Evolutionary conservation across 768 basidiomycete genomes (phyloP).

Genomic region (Termitomyces sp.): DNA sequence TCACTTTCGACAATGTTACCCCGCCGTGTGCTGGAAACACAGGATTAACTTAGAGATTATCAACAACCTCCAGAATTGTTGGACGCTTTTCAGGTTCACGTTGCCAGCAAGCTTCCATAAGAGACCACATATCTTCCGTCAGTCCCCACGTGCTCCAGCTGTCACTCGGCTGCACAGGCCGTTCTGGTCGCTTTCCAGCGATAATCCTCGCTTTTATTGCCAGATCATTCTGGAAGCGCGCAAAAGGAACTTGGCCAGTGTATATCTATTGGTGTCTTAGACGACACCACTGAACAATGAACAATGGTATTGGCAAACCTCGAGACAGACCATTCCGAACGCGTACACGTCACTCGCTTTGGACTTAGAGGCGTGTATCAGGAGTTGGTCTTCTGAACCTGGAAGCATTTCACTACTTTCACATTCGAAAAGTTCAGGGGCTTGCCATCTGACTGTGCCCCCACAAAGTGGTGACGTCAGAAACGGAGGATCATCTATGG

Average conservation of each 20-base stretch:
- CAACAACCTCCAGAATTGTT: background rate
- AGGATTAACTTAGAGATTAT: background rate
- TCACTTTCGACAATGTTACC: too few species aligned
- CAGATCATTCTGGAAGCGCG: background rate
- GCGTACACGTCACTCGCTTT: background rate
- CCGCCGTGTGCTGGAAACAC: background rate
- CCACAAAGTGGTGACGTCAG: background rate
- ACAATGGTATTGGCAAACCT: background rate
- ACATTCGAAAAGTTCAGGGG: background rate
- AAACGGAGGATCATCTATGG: background rate
- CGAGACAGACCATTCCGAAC: background rate
- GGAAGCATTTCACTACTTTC: background rate
- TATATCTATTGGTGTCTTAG: background rate
- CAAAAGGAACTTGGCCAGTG: background rate
- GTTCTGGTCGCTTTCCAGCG: background rate
- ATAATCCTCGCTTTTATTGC: background rate
- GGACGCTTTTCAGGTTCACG: background rate
- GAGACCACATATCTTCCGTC: background rate
- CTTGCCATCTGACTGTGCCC: background rate
- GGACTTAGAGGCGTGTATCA: background rate
- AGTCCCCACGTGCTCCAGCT: constrained; percentile 3
- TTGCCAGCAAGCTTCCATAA: constrained; percentile 5
- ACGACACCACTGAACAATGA: background rate
- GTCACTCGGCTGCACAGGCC: background rate
- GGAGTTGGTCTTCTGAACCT: background rate